These are phyloP conservation scores for Magnolia sinica DNA, from an alignment of 164 flowering plant genomes.

Conservation along the genomic window DNA sequence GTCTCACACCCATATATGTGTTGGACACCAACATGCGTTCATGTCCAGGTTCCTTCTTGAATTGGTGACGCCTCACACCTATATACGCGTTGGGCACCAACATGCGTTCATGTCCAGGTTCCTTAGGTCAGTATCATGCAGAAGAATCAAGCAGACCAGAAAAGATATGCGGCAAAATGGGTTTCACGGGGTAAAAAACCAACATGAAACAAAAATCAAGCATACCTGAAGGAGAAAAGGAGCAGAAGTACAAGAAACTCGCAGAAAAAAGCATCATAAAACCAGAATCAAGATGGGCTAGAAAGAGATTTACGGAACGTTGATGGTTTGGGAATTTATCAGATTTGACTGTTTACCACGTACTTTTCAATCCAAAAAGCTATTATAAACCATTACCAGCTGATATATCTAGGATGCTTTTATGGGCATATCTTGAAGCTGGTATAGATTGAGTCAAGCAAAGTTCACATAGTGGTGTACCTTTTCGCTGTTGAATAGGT, in stretches of 20 bases:
- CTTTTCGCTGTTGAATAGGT: conserved; percentile 69
- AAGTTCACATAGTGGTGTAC: conserved; percentile 26
- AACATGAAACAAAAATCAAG: not conserved
- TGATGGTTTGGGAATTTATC: not conserved
- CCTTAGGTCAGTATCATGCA: not conserved
- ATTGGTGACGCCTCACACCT: not conserved
- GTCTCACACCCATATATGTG: not conserved
- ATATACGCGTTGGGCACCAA: not conserved
- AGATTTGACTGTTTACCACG: no score
- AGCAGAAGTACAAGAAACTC: not conserved
- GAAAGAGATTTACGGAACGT: not conserved
- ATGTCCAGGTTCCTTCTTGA: not conserved
- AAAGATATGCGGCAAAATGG: not conserved
- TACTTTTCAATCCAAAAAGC: no score
- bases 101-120: not conserved
- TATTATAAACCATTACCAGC: no score
- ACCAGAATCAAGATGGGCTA: not conserved
- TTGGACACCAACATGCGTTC: not conserved
- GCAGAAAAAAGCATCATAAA: not conserved
- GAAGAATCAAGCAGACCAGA: not conserved
- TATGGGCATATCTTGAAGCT: not conserved
- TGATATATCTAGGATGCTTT: not conserved
- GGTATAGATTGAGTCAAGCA: not conserved
- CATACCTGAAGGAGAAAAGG: not conserved
- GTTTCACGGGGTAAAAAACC: not conserved